A percentile compares a stretch with the other conserved stretches of the same genome.
These are phyloP conservation scores for Wakefieldia striispora DNA, from an alignment of 768 basidiomycete species.

Conservation along the genomic window DNA sequence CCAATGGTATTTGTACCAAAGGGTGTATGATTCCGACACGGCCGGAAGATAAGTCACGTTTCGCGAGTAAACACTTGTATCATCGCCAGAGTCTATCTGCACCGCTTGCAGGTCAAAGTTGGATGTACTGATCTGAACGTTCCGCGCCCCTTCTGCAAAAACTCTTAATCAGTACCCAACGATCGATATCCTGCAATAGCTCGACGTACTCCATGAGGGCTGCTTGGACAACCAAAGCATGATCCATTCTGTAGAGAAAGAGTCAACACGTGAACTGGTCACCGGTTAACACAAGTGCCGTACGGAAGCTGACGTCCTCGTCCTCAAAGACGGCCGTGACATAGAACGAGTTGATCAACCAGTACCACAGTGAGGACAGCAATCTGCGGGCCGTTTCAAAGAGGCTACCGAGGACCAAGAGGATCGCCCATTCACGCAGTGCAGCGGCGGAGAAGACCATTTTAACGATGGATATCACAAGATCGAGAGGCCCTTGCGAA, in stretches of 20 bases:
- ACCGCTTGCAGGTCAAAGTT: conserved; percentile 34
- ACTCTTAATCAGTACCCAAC: background rate
- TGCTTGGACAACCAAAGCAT: conserved; percentile 66
- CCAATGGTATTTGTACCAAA: conserved; percentile 36
- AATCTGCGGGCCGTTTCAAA: conserved; percentile 58
- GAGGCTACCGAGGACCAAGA: conserved; percentile 59
- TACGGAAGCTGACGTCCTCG: conserved; percentile 56
- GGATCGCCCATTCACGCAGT: conserved; percentile 60
- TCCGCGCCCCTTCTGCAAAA: conserved; percentile 39
- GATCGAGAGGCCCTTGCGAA: conserved; percentile 20
- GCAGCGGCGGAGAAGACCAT: conserved; percentile 54
- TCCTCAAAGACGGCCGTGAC: conserved; percentile 62
- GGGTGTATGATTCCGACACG: conserved; percentile 31
- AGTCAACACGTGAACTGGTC: background rate
- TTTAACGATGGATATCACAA: conserved; percentile 37
- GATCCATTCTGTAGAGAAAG: conserved; percentile 54
- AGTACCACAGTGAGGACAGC: conserved; percentile 41
- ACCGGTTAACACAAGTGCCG: conserved; percentile 15
- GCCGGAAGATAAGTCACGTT: conserved; percentile 36
- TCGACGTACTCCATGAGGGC: conserved; percentile 52
- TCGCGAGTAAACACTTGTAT: conserved; percentile 21
- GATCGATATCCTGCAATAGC: background rate
- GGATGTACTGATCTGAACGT: conserved; percentile 49
- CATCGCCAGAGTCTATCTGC: conserved; percentile 19
- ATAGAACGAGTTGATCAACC: conserved; percentile 51